A percentile compares a stretch with the other conserved stretches of the same genome.
phyloP scores from a whole-genome alignment of 1,284 basidiomycete species.

The Leccinum pachyderme region DNA sequence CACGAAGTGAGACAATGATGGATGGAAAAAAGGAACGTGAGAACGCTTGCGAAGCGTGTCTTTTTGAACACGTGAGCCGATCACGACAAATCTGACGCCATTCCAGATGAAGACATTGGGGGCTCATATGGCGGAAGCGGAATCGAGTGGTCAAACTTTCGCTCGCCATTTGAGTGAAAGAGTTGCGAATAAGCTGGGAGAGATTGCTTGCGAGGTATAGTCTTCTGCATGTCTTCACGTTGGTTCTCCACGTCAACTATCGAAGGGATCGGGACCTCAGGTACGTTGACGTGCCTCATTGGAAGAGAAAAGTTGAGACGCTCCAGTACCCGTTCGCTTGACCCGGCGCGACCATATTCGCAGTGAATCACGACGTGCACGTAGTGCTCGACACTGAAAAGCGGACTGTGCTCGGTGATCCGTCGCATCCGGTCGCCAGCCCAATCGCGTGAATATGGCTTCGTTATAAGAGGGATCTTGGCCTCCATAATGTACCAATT shows the following conservation, averaged over 20 bases:
- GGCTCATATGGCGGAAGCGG: constrained; percentile 65
- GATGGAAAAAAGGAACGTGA: not conserved
- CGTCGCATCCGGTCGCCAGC: constrained; percentile 44
- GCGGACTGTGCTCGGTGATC: constrained; percentile 48
- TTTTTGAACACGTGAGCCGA: not conserved
- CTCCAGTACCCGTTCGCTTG: constrained; percentile 34
- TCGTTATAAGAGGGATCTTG: constrained; percentile 45
- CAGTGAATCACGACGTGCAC: constrained; percentile 51
- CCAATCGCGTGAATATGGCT: constrained; percentile 40
- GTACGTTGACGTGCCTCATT: constrained; percentile 46
- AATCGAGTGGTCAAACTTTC: constrained; percentile 62
- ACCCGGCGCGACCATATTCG: constrained; percentile 49
- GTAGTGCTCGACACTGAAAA: constrained; percentile 58
- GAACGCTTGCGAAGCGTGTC: not conserved
- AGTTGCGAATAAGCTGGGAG: constrained; percentile 77
- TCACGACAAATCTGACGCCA: constrained; percentile 1
- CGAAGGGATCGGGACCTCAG: constrained; percentile 29
- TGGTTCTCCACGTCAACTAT: constrained; percentile 6
- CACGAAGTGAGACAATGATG: constrained; percentile 1
- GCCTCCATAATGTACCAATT: constrained; percentile 67
- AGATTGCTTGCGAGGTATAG: constrained; percentile 35
- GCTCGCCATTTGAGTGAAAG: constrained; percentile 68
- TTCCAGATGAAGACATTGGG: constrained; percentile 2
- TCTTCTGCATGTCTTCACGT: constrained; percentile 15
- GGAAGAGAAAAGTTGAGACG: constrained; percentile 51